Percentiles rank a stretch among this genome's conserved stretches.
phyloP scores from a whole-genome alignment of 441 rosid species.

The Cnidoscolus chayamansa region DNA sequence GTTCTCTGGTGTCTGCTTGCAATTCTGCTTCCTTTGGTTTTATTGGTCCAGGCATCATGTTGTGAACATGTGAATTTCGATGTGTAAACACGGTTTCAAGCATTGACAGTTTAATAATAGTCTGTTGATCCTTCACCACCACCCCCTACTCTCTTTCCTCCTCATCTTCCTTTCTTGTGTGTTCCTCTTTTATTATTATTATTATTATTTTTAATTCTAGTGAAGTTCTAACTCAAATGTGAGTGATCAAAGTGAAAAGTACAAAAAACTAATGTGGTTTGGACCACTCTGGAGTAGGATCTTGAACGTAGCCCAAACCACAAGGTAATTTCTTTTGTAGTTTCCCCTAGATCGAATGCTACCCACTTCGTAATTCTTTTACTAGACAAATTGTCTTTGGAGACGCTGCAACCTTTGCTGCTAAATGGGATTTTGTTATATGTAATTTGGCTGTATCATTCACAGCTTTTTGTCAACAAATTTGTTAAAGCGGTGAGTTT shows the following conservation, averaged over 20 bases:
- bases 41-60: not conserved
- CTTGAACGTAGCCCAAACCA: too few species aligned
- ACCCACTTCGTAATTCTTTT: not conserved
- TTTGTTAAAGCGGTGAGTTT: not conserved
- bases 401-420: not conserved
- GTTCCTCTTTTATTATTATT: too few species aligned
- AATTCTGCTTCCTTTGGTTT: not conserved
- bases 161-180: too few species aligned
- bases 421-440: not conserved
- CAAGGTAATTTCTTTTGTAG: too few species aligned
- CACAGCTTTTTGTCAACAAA: not conserved
- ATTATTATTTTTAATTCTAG: too few species aligned
- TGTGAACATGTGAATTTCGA: not conserved
- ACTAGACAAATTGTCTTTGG: not conserved
- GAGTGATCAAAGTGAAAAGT: too few species aligned
- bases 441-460: constrained; percentile 1
- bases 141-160: not conserved
- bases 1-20: not conserved
- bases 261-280: too few species aligned
- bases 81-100: too few species aligned
- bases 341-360: not conserved
- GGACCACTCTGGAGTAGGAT: too few species aligned
- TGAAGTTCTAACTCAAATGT: too few species aligned
- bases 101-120: too few species aligned
- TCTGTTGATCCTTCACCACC: too few species aligned